Evolutionary conservation across 768 basidiomycete species (phyloP).

Genomic region (Lactifluus pinguis): DNA sequence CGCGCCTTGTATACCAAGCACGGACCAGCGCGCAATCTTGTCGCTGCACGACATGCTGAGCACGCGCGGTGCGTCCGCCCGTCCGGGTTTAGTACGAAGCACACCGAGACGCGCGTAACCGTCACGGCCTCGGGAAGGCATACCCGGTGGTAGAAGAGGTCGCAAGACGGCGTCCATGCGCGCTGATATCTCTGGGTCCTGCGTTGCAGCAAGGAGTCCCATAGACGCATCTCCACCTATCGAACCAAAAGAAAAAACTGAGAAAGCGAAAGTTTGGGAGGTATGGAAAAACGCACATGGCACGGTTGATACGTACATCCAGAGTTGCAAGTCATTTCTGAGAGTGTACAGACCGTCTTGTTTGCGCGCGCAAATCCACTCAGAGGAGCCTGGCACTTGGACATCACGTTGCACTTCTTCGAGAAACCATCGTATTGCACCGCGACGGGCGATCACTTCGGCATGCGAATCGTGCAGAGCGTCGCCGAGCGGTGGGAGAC

Average conservation of each 20-base stretch:
- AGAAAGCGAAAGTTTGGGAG: no score
- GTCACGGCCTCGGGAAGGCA: constrained; percentile 65
- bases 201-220: constrained; percentile 62
- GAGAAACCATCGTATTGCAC: constrained; percentile 69
- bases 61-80: constrained; percentile 80
- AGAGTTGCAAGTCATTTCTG: constrained; percentile 38
- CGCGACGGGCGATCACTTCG: constrained; percentile 81
- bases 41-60: constrained; percentile 89
- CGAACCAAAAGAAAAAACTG: no score
- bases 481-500: constrained; percentile 62
- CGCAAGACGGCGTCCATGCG: constrained; percentile 48
- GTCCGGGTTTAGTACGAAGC: constrained; percentile 88
- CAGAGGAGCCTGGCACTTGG: constrained; percentile 28
- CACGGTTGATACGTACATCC: constrained; percentile 70
- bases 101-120: constrained; percentile 68
- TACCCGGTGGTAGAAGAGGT: constrained; percentile 26
- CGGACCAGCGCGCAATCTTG: constrained; percentile 84
- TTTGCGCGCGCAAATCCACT: constrained; percentile 36
- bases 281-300: no score
- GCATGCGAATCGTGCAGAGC: constrained; percentile 86
- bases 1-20: constrained; percentile 84
- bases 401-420: constrained; percentile 48
- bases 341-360: constrained; percentile 38
- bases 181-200: constrained; percentile 63
- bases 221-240: constrained; percentile 88